A percentile compares a stretch with the other conserved stretches of the same genome.
Evolutionary conservation across 805 yeast genomes (phyloP).

Genomic region (Lipomyces spencermartinsiae): DNA sequence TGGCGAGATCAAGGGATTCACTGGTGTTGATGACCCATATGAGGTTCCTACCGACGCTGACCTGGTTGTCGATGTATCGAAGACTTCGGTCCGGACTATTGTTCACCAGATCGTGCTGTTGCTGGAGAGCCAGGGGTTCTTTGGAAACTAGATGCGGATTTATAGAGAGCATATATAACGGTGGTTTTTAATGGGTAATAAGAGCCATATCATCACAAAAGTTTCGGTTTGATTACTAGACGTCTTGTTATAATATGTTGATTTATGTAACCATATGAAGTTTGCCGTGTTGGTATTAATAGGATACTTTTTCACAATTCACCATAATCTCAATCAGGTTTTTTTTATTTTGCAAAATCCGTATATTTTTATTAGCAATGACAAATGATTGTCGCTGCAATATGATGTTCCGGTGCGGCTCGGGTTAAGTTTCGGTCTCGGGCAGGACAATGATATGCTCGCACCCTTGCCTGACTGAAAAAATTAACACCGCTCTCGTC

Average conservation of each 20-base stretch:
- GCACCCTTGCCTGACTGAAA: background rate
- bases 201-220: background rate
- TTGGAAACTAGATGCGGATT: constrained; percentile 49
- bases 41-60: constrained; percentile 61
- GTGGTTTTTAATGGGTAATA: constrained; percentile 4
- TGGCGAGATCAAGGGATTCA: constrained; percentile 55
- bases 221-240: background rate
- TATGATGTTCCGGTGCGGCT: too few relatives aligned
- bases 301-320: too few relatives aligned
- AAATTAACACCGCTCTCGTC: background rate
- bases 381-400: too few relatives aligned
- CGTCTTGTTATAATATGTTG: background rate
- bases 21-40: constrained; percentile 57
- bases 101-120: constrained; percentile 74
- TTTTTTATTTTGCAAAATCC: too few relatives aligned
- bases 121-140: constrained; percentile 84
- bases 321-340: too few relatives aligned
- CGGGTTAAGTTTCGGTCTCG: background rate
- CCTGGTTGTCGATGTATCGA: constrained; percentile 60
- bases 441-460: background rate
- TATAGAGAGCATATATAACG: background rate
- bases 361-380: too few relatives aligned
- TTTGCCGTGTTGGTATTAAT: background rate
- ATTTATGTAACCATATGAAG: background rate
- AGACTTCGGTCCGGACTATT: constrained; percentile 67